Base-by-base conservation (phyloP, 208 protist species). In the Leishmania braziliensis region DNA sequence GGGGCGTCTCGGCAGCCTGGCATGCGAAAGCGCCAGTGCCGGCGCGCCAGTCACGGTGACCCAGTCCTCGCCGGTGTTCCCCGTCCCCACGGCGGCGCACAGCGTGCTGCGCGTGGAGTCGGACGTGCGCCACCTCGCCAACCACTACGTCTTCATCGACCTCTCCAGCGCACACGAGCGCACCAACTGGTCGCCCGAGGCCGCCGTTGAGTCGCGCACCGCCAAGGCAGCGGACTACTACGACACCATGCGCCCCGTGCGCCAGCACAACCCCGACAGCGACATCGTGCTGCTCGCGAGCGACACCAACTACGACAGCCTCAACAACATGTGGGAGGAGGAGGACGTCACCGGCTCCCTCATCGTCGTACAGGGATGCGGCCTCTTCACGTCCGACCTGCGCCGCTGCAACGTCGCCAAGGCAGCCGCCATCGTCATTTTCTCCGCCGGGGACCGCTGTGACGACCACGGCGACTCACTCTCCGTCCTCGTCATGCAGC, bases 131-230 rank as follows among this genome's bases (percentile, higher is more conserved):
- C 81, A 87, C 83, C 74, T 89, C 54, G 18, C 54, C 23, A 72
- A 36, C 62, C 86, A 89, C 80, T 82, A 88, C 66, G 80, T 89
- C 50, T 87, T 86, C 75, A 82, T 89, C n/a, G 86, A 89, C 46
- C 80, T 89, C n/a, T 89, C 86, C 66, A 62, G 80, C 16, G 86
- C 83, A 29, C 83, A 87, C 62, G 84, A 87, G 78, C 68, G 66
- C n/a, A 77, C 74, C 9, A 84, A 79, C 71, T 81, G 83, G 80
- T 81, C 86, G 29, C 63, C 43, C 58, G 86, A 89, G 75, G 83
- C 86, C 26, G 69, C 73, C 26, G 69, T 78, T 8, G 83, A 89
- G 58, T 81, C 86, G 3, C 65, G 39, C 65, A 84, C 63, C 16
- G 82, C 86, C 26, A 89, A 89, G 65, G 86, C 83, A n/a, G 81